Evolutionary conservation across 768 basidiomycete species (phyloP).

Genomic region (Ramaria rubella): DNA sequence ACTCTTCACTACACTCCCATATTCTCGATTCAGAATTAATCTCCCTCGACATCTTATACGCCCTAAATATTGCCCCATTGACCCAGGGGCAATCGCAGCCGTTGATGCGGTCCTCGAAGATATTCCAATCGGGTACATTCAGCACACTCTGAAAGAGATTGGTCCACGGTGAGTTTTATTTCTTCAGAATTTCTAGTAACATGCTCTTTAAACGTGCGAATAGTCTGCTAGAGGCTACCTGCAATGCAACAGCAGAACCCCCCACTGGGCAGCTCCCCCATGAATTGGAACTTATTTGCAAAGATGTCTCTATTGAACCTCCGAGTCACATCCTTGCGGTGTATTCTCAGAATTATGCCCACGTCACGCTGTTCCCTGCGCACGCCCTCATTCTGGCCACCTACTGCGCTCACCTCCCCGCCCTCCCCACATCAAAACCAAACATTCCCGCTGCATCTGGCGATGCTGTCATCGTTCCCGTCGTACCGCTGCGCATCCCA

Average conservation of each 20-base stretch:
- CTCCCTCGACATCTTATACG: conserved; percentile 67
- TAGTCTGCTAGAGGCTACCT: background rate
- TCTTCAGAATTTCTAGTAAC: background rate
- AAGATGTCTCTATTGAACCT: conserved; percentile 21
- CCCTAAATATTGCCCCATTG: conserved; percentile 52
- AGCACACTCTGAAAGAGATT: conserved; percentile 39
- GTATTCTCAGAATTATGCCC: conserved; percentile 35
- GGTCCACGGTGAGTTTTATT: conserved; percentile 35
- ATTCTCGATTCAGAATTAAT: background rate
- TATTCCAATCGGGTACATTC: conserved; percentile 59
- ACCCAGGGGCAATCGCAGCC: conserved; percentile 47
- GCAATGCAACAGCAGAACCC: background rate
- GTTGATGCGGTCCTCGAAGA: conserved; percentile 44
- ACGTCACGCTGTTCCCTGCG: conserved; percentile 48
- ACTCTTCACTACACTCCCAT: too few relatives aligned
- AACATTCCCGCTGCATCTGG: conserved; percentile 14
- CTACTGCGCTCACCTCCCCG: conserved; percentile 58
- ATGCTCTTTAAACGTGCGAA: background rate
- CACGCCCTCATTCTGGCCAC: conserved; percentile 67
- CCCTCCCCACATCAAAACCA: conserved; percentile 16
- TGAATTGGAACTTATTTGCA: conserved; percentile 37
- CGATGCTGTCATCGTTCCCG: conserved; percentile 39
- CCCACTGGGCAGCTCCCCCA: conserved; percentile 32
- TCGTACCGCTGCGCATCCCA: conserved; percentile 64
- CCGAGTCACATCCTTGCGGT: conserved; percentile 45